Evolutionary conservation across 75 land plant genomes (phyloP).

Genomic region (Isoetes taiwanensis): DNA sequence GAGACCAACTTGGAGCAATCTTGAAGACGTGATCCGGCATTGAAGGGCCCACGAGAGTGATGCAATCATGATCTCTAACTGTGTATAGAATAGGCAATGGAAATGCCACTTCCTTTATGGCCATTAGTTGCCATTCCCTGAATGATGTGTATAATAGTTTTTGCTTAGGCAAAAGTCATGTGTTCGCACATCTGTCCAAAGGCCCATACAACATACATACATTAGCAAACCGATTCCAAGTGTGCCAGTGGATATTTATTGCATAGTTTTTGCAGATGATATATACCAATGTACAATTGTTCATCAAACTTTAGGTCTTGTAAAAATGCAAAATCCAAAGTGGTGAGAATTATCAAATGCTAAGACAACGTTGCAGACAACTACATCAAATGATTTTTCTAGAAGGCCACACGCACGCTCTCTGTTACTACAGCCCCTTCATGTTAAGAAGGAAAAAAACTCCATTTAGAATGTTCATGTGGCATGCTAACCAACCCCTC

Average conservation of each 20-base stretch:
- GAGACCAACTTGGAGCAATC: conserved; percentile 16
- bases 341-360: too few species aligned
- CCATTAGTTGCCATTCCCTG: conserved; percentile 9
- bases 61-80: conserved; percentile 21
- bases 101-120: conserved; percentile 17
- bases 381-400: too few species aligned
- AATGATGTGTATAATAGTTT: conserved; percentile 2
- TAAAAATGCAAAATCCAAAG: too few species aligned
- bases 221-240: conserved; percentile 17
- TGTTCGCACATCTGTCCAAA: conserved; percentile 24
- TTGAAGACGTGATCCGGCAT: conserved; percentile 20
- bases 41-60: conserved; percentile 20
- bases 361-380: too few species aligned
- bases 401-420: too few species aligned
- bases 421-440: too few species aligned
- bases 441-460: too few species aligned
- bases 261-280: conserved; percentile 14
- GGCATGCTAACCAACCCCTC: too few species aligned
- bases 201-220: conserved; percentile 19
- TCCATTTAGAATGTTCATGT: too few species aligned
- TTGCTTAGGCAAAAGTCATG: conserved; percentile 13
- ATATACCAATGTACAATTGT: conserved; percentile 20
- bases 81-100: conserved; percentile 17
- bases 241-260: conserved; percentile 17
- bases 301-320: too few species aligned